Base-by-base conservation (phyloP, 1,139 yeast species). In the Wickerhamomyces sp. region DNA sequence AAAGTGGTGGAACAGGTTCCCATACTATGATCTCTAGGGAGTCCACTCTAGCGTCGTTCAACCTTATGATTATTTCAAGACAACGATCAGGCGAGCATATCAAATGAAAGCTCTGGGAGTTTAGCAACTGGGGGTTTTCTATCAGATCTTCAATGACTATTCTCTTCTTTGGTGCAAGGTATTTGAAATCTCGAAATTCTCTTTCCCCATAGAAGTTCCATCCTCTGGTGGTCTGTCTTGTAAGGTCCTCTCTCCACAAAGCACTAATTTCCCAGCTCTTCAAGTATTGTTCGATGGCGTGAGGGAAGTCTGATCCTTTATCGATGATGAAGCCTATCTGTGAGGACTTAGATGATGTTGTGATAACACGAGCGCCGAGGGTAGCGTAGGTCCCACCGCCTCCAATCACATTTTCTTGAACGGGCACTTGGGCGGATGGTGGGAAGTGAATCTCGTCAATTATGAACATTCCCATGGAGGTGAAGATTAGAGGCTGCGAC, bases 321-420 rank as follows among this genome's bases (percentile, higher is more conserved):
- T 89, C 97, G 2, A 87, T 71, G 11, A 89, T 74, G 59, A 93
- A 86, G 2, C 80, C 70, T 4, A 83, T 66, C 17, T 54, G 52
- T 1, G 46, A 39, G 1, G 75, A 65, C 23, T 52, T 45, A 1
- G 40, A 39, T 1, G 52, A 39, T 0, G 74, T 70, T 7, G 72
- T 55, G 1, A 76, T 64, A 14, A 71, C 65, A 16, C 93, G 61
- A 0, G 86, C 79, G 0, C 96, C 96, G n/a, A 82, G 64, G 2
- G 79, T 75, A 2, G 89, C 88, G 55, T 75, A 89, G 0, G 91
- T 74, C 0, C 95, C 96, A 2, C 89, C 97, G 1, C 97, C 97
- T 0, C 96, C 97, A 28, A 86, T 67, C 8, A 88, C 67, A 51
- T 85, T 63, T 33, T 58, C 54, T 19, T 74, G 72, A 0, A 73